These are phyloP conservation scores for Pseudocercospora crystallina DNA, from an alignment of 2,329 filamentous ascomycete species.

Conservation along the genomic window DNA sequence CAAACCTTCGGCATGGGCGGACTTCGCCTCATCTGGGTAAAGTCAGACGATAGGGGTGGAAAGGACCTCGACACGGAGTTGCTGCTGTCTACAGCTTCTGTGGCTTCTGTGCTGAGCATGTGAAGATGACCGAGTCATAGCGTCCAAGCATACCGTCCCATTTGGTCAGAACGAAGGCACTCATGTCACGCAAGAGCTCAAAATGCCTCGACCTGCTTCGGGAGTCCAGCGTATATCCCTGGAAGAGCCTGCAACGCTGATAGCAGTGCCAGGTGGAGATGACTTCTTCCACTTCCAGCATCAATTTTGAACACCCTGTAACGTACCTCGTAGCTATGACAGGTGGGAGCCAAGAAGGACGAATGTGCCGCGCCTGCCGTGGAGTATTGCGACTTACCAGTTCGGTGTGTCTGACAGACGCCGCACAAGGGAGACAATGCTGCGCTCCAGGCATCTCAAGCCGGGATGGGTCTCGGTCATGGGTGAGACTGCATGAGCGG, in stretches of 20 bases:
- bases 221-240: not conserved
- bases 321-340: no score
- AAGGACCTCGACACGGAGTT: no score
- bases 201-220: no score
- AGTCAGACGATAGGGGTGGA: no score
- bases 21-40: not conserved
- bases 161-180: no score
- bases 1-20: constrained; percentile 3
- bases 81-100: no score
- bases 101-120: no score
- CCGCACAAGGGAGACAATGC: not conserved
- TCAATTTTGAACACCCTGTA: no score
- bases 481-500: not conserved
- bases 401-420: constrained; percentile 1
- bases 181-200: no score
- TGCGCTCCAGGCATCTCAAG: not conserved
- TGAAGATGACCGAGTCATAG: no score
- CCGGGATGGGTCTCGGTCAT: not conserved
- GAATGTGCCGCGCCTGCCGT: constrained; percentile 14
- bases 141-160: no score
- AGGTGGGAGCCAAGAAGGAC: constrained; percentile 8
- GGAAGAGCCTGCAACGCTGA: not conserved
- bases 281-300: not conserved
- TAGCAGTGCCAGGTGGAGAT: not conserved
- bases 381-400: constrained; percentile 8